Conservation (phyloP, 306 rosid genomes). For the Vicia sativa region DNA sequence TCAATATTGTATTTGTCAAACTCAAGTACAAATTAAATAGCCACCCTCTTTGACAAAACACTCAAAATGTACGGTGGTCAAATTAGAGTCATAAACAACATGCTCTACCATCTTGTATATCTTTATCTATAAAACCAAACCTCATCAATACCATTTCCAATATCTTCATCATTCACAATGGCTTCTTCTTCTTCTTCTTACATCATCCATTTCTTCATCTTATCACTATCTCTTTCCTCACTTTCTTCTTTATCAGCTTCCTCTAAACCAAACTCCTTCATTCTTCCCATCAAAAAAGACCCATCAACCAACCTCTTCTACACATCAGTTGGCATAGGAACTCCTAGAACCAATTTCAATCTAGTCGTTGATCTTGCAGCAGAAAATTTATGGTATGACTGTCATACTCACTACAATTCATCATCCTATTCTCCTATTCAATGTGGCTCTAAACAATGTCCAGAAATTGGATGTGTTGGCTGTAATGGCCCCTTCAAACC, state of each 20-base stretch:
- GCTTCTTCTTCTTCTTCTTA: not conserved
- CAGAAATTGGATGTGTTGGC: not conserved
- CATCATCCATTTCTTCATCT: not conserved
- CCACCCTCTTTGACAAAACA: not conserved
- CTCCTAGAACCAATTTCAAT: constrained; percentile 27
- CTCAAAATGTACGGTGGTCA: not conserved
- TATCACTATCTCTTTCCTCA: constrained; percentile 12
- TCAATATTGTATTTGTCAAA: too few relatives aligned
- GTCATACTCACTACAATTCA: constrained; percentile 32
- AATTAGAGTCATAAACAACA: not conserved
- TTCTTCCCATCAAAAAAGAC: constrained; percentile 40
- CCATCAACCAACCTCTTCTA: constrained; percentile 35
- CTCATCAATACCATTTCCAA: not conserved
- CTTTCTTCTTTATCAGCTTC: not conserved
- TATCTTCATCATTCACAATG: constrained; percentile 5
- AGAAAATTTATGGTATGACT: constrained; percentile 36
- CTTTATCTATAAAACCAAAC: constrained; percentile 9
- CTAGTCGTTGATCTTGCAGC: constrained; percentile 43
- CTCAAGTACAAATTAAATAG: not conserved
- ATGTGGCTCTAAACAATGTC: constrained; percentile 34
- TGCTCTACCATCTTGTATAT: not conserved
- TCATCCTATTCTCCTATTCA: constrained; percentile 22
- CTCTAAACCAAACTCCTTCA: not conserved
- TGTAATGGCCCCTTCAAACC: constrained; percentile 32
- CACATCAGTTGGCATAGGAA: constrained; percentile 34